Conservation (phyloP, 441 rosid species). For the Gossypium laxum region DNA sequence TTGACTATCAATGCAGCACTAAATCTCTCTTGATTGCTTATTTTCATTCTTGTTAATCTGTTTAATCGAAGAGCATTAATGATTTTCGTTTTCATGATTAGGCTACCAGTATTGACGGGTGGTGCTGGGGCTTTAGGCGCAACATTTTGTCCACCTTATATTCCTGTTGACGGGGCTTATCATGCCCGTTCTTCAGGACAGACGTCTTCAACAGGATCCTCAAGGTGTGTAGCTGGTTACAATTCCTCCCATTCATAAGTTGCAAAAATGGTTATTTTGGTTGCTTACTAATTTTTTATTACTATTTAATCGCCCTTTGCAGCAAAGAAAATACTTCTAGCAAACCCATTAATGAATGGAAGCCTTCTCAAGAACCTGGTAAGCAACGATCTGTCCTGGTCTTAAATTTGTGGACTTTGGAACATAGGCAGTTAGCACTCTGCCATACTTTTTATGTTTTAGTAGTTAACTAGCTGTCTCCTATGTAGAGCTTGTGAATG, state of each 20-base stretch:
- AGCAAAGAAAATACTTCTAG: constrained; percentile 53
- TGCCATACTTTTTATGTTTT: not conserved
- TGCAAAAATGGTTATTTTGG: not conserved
- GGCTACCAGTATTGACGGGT: constrained; percentile 81
- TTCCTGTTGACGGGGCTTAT: constrained; percentile 63
- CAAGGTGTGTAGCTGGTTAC: constrained; percentile 33
- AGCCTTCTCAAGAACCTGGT: constrained; percentile 58
- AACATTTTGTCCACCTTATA: constrained; percentile 63
- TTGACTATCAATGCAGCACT: not conserved
- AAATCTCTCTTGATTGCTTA: not conserved
- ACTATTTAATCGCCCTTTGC: constrained; percentile 20
- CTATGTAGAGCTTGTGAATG: constrained; percentile 37
- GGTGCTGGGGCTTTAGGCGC: constrained; percentile 77
- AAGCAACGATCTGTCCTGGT: constrained; percentile 14
- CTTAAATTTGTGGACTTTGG: not conserved
- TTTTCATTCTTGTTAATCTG: not conserved
- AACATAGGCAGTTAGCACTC: not conserved
- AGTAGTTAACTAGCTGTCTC: constrained; percentile 4
- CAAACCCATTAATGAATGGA: constrained; percentile 52
- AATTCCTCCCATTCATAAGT: not conserved
- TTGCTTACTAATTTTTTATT: not conserved
- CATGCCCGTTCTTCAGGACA: constrained; percentile 46
- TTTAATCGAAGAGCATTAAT: not conserved
- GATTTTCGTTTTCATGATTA: constrained; percentile 22
- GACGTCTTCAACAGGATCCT: constrained; percentile 47